phyloP scores from a whole-genome alignment of 2,329 filamentous ascomycete genomes.

The Anisogramma anomala region DNA sequence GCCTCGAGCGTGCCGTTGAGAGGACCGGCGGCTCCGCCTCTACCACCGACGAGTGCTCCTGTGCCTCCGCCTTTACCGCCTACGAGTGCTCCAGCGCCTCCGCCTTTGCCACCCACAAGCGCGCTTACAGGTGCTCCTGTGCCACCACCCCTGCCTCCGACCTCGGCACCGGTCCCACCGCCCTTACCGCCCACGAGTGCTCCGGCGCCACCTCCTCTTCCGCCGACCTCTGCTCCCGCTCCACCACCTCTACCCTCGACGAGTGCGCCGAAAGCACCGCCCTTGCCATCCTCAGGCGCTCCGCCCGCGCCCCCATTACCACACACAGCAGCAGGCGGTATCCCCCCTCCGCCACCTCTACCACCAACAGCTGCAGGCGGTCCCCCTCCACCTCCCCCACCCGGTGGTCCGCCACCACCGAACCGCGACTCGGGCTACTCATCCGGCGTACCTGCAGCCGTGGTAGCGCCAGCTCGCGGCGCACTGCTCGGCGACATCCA shows the following conservation, averaged over 20 bases:
- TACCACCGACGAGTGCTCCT: constrained; percentile 21
- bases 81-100: constrained; percentile 25
- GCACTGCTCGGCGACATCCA: constrained; percentile 63
- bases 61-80: constrained; percentile 27
- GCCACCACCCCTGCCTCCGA: constrained; percentile 27
- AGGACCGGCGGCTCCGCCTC: constrained; percentile 24
- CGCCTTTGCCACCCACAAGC: constrained; percentile 39
- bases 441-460: constrained; percentile 38
- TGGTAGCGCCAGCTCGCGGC: constrained; percentile 36
- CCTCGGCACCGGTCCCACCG: constrained; percentile 27
- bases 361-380: constrained; percentile 24
- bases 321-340: constrained; percentile 22
- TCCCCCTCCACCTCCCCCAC: constrained; percentile 26
- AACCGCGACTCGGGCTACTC: constrained; percentile 48
- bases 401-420: constrained; percentile 43
- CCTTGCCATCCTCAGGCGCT: constrained; percentile 23
- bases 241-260: constrained; percentile 25
- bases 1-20: constrained; percentile 33
- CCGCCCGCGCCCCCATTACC: constrained; percentile 36
- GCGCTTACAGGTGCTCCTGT: constrained; percentile 34
- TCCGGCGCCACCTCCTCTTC: constrained; percentile 29
- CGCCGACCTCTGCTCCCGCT: constrained; percentile 20
- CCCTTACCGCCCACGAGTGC: constrained; percentile 23
- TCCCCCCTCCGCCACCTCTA: constrained; percentile 29
- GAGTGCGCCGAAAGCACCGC: background rate